Conservation (phyloP, 345 rosid genomes). For the Firmiana major region DNA sequence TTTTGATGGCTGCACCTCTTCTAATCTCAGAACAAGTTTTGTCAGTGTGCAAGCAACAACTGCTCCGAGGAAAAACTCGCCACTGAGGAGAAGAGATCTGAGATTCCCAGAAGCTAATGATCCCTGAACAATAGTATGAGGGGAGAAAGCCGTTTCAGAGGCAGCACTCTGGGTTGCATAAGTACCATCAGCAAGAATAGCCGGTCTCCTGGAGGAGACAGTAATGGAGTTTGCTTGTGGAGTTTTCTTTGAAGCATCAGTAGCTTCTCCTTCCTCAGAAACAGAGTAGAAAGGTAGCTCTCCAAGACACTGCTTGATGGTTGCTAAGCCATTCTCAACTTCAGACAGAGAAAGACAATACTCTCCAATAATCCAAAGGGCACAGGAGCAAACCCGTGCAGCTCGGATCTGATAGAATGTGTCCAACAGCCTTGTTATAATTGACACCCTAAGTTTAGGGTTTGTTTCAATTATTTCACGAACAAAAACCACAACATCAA, state of each 20-base stretch:
- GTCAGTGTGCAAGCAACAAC: conserved; percentile 89
- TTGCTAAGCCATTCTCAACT: conserved; percentile 63
- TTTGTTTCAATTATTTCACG: conserved; percentile 79
- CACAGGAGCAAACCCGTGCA: conserved; percentile 70
- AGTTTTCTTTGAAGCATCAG: conserved; percentile 47
- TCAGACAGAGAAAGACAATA: conserved; percentile 73
- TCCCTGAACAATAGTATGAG: conserved; percentile 70
- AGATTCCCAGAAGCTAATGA: conserved; percentile 67
- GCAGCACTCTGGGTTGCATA: conserved; percentile 88
- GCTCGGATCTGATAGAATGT: conserved; percentile 85
- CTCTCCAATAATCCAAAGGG: conserved; percentile 84
- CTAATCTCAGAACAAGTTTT: conserved; percentile 87
- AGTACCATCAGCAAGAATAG: conserved; percentile 78
- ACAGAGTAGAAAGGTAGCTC: conserved; percentile 63
- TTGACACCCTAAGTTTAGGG: conserved; percentile 72
- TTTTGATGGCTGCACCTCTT: conserved; percentile 84
- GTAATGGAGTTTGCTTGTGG: conserved; percentile 48
- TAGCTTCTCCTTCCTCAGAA: conserved; percentile 59
- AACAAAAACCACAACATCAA: conserved; percentile 67
- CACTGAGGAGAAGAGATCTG: conserved; percentile 85
- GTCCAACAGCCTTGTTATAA: conserved; percentile 67
- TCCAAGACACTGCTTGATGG: conserved; percentile 78
- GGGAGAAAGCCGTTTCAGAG: conserved; percentile 71
- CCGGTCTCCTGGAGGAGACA: conserved; percentile 69
- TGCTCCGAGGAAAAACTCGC: conserved; percentile 98